Conservation (phyloP, 768 basidiomycete genomes). For the Gelatoporia subvermispora region DNA sequence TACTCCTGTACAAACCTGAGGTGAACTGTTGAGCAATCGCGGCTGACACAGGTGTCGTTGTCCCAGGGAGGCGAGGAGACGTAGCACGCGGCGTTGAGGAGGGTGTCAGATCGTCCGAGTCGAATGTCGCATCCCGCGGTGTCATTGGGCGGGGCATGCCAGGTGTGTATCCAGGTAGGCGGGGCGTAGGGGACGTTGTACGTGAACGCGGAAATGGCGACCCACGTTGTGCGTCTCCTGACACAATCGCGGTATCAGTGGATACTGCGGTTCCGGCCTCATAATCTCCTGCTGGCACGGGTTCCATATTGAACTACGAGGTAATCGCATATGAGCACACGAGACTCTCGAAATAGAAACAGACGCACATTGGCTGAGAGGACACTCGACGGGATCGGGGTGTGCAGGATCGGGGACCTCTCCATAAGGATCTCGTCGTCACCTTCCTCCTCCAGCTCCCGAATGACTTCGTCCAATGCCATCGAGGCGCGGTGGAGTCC, state of each 20-base stretch:
- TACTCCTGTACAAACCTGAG: slow-evolving; percentile 42
- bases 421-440: slow-evolving; percentile 67
- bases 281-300: slow-evolving; percentile 29
- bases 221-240: slow-evolving; percentile 46
- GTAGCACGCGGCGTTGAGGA: slow-evolving; percentile 75
- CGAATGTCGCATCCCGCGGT: slow-evolving; percentile 63
- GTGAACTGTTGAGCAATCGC: slow-evolving; percentile 31
- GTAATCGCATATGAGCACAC: not conserved
- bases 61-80: slow-evolving; percentile 46
- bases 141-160: slow-evolving; percentile 92
- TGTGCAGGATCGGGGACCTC: slow-evolving; percentile 40
- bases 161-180: slow-evolving; percentile 79
- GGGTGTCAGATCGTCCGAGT: slow-evolving; percentile 67
- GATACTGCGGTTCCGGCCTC: slow-evolving; percentile 72
- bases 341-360: not conserved
- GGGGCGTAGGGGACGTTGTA: slow-evolving; percentile 43
- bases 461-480: slow-evolving; percentile 71
- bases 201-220: slow-evolving; percentile 53
- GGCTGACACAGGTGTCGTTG: slow-evolving; percentile 25
- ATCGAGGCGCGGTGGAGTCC: slow-evolving; percentile 61
- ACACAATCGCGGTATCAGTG: slow-evolving; percentile 49
- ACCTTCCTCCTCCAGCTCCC: slow-evolving; percentile 67
- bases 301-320: too few species aligned
- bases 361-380: too few species aligned
- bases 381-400: not conserved